Evolutionary conservation across 345 rosid species (phyloP), one percentile per base, ranked within the genome.

Genomic region (Raphanus sativus): DNA sequence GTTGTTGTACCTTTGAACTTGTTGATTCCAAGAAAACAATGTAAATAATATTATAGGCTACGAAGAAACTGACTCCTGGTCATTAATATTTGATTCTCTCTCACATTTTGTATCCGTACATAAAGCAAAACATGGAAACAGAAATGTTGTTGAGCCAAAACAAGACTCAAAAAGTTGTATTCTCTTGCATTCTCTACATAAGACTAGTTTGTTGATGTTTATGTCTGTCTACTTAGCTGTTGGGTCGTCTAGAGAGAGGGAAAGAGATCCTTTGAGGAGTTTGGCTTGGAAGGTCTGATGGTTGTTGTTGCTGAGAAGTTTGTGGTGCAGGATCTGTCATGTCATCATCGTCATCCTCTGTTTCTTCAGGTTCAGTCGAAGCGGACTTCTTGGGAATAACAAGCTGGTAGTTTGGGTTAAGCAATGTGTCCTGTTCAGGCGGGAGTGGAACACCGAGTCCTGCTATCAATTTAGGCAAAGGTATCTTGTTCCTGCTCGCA

Each of bases 371-470:
- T 56, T 86, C 87, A 48, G 82, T 86, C 4, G 88, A 74, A 10
- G 85, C 50, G 26, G 83, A 87, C 82, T 85, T 90, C 79, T 68
- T 86, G 1, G 91, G 91, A 67, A 89, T 80, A 7, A 83, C 87
- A 1, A 92, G 89, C 64, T 94, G 98, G 82, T 92, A 90, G 62
- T 90, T 92, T 0, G 98, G 92, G 77, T 83, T 87, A 50, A 92
- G 80, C 86, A 92, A 69, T 2, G 96, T 88, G 77, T 92, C 95
- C 50, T 86, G 91, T 30, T 92, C 96, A 3, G 94, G 93, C 5
- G 98, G 99, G 0, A 95, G 97, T 1, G 96, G 86, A 54, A 92
- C 83, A 9, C 92, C 90, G 0, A 90, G 91, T 56, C 87, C 93
- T 15, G 89, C 74, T 52, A 87, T 80, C 29, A 92, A 63, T 85